phyloP scores from a whole-genome alignment of 169 alveolate genomes.

The Babesia gibsoni region DNA sequence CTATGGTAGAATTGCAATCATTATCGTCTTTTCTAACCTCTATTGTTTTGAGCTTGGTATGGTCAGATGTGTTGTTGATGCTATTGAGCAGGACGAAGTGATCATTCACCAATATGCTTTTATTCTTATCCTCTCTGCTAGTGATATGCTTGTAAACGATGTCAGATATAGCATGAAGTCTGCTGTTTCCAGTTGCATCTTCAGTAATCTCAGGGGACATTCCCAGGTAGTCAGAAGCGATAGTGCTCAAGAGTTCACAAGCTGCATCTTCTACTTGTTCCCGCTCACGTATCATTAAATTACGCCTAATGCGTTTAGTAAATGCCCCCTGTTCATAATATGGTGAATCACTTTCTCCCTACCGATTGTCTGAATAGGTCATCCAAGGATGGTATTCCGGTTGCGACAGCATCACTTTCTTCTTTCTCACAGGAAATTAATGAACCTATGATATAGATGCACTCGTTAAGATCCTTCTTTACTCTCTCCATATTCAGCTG shows the following conservation, averaged over 20 bases:
- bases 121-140: background rate
- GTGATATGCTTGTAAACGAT: background rate
- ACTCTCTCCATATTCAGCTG: background rate
- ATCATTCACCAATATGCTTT: background rate
- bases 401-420: background rate
- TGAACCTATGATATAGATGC: constrained; percentile 11
- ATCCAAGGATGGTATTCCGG: constrained; percentile 22
- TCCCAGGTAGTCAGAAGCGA: constrained; percentile 8
- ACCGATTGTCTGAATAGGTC: constrained; percentile 6
- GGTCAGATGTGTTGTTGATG: background rate
- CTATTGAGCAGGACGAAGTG: constrained; percentile 9
- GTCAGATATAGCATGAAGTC: background rate
- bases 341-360: background rate
- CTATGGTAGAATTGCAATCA: background rate
- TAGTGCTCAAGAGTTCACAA: constrained; percentile 9
- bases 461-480: background rate
- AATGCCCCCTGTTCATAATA: background rate
- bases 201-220: background rate
- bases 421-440: background rate
- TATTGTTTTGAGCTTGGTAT: constrained; percentile 30
- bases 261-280: constrained; percentile 46
- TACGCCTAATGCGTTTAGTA: background rate
- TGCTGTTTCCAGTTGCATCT: background rate
- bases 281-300: background rate
- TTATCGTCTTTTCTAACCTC: constrained; percentile 4